These are phyloP conservation scores for Solanum commersonii DNA, from an alignment of 257 asterid genomes.

Conservation along the genomic window DNA sequence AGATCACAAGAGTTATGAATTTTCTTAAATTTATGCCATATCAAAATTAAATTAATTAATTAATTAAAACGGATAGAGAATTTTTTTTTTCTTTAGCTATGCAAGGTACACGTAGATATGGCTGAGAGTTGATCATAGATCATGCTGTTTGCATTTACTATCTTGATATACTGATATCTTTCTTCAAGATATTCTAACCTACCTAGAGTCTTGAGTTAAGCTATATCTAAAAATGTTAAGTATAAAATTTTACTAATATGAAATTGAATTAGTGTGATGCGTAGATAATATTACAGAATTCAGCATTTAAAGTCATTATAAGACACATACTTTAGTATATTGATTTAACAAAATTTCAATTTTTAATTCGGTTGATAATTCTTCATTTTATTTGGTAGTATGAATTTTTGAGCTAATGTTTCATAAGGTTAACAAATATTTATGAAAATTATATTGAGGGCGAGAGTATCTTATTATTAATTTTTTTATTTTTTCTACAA, in stretches of 20 bases:
- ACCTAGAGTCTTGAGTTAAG: background rate
- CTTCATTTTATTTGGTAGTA: background rate
- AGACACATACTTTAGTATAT: background rate
- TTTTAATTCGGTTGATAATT: background rate
- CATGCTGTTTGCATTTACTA: background rate
- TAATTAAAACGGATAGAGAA: no score
- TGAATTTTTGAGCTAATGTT: background rate
- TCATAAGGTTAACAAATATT: background rate
- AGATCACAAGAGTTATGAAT: background rate
- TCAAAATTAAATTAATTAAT: background rate
- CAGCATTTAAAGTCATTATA: background rate
- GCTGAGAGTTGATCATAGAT: background rate
- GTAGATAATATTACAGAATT: background rate
- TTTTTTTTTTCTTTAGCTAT: background rate
- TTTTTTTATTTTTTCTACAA: no score
- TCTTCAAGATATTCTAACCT: background rate
- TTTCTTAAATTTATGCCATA: background rate
- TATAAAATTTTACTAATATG: background rate
- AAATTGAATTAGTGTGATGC: background rate
- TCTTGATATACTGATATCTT: background rate
- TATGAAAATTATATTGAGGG: background rate
- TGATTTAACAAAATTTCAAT: background rate
- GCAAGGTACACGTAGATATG: background rate
- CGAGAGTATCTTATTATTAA: no score
- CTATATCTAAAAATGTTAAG: background rate